Percentiles rank a stretch among this genome's conserved stretches.
Conservation (phyloP, 208 protist species). For the Trypanosoma conorhini region DNA sequence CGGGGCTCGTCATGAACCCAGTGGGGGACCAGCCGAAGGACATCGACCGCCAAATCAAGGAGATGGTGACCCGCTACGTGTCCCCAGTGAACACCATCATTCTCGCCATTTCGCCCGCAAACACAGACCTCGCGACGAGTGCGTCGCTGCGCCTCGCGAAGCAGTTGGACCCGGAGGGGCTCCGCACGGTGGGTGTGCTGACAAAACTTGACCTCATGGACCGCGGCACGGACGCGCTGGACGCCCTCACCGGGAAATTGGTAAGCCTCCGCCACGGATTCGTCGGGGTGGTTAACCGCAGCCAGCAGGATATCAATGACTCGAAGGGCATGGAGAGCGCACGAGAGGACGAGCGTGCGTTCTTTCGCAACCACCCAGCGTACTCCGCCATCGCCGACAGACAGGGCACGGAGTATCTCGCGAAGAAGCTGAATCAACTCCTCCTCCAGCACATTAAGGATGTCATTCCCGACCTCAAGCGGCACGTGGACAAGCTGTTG, state of each 20-base stretch:
- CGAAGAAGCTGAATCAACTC: conserved; percentile 89
- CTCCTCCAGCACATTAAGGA: conserved; percentile 96
- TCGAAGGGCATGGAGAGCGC: conserved; percentile 89
- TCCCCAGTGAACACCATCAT: conserved; percentile 97
- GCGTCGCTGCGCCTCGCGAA: conserved; percentile 97
- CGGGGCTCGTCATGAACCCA: conserved; percentile 99
- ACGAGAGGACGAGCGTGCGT: conserved; percentile 88
- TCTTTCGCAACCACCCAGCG: conserved; percentile 92
- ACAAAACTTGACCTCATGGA: conserved; percentile 99
- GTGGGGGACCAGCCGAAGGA: conserved; percentile 98
- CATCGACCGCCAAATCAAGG: conserved; percentile 97
- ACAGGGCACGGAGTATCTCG: conserved; percentile 91
- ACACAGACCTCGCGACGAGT: conserved; percentile 99
- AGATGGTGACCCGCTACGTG: conserved; percentile 98
- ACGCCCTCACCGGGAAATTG: conserved; percentile 95
- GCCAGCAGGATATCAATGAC: conserved; percentile 97
- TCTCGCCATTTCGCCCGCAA: conserved; percentile 98
- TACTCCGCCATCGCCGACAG: conserved; percentile 91
- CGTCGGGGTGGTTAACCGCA: conserved; percentile 98
- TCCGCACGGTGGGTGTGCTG: conserved; percentile 98
- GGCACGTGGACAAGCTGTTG: conserved; percentile 89
- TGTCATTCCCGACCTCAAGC: conserved; percentile 94
- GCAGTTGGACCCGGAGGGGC: conserved; percentile 97
- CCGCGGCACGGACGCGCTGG: conserved; percentile 97
- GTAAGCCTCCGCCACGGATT: conserved; percentile 96